These are phyloP conservation scores for Ophiosphaerella korrae DNA, from an alignment of 2,329 filamentous ascomycete species.

Conservation along the genomic window DNA sequence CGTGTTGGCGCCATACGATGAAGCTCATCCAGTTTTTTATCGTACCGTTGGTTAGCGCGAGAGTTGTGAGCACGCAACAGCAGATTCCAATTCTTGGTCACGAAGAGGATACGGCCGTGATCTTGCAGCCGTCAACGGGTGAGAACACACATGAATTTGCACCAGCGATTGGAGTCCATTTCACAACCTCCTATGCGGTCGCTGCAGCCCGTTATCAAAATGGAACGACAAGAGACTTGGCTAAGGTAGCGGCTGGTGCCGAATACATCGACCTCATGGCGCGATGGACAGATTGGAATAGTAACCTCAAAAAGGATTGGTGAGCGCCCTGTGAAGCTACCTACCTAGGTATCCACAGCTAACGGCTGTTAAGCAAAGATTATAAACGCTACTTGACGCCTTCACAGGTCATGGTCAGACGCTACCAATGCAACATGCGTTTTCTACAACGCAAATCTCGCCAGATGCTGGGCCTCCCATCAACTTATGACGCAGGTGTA, in stretches of 20 bases:
- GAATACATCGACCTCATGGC: slow-evolving; percentile 31
- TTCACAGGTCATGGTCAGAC: not conserved
- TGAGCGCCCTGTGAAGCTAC: slow-evolving; percentile 1
- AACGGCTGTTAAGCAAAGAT: too few relatives aligned
- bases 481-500: slow-evolving; percentile 18
- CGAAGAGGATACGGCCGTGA: not conserved
- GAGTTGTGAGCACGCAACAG: slow-evolving; percentile 5
- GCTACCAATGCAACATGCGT: slow-evolving; percentile 1
- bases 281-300: slow-evolving; percentile 21
- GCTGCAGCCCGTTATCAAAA: slow-evolving; percentile 30
- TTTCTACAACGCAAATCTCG: not conserved
- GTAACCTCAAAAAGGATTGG: slow-evolving; percentile 6
- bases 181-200: slow-evolving; percentile 32
- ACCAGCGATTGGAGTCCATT: slow-evolving; percentile 32
- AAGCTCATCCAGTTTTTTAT: slow-evolving; percentile 7
- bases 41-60: slow-evolving; percentile 15
- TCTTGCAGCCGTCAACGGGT: not conserved
- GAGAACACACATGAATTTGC: slow-evolving; percentile 1
- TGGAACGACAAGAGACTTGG: slow-evolving; percentile 27
- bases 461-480: slow-evolving; percentile 13
- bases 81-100: slow-evolving; percentile 9
- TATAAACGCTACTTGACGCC: not conserved
- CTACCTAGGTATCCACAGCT: too few relatives aligned
- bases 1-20: slow-evolving; percentile 4
- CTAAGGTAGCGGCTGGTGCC: slow-evolving; percentile 26